These are phyloP conservation scores for Marasmius tenuissimus DNA, from an alignment of 1,284 basidiomycete genomes.

Conservation along the genomic window DNA sequence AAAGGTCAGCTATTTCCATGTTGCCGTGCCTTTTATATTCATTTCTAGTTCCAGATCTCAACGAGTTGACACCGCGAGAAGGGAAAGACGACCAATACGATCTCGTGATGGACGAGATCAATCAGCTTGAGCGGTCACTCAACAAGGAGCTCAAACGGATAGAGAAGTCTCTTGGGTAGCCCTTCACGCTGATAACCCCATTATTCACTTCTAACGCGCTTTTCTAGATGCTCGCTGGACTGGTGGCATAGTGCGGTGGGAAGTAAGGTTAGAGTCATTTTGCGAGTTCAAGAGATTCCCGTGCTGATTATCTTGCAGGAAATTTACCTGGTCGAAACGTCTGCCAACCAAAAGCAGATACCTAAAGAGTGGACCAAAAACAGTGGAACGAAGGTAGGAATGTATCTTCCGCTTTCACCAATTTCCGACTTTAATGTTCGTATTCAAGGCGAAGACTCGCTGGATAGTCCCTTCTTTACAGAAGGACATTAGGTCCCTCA, in stretches of 20 bases:
- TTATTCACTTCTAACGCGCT: slow-evolving; percentile 1
- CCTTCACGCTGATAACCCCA: slow-evolving; percentile 4
- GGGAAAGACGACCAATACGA: slow-evolving; percentile 90
- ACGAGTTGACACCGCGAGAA: slow-evolving; percentile 71
- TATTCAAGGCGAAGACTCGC: slow-evolving; percentile 63
- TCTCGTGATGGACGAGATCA: slow-evolving; percentile 68
- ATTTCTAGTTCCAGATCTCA: slow-evolving; percentile 40
- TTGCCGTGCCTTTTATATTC: not conserved
- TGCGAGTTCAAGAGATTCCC: not conserved
- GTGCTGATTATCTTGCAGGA: slow-evolving; percentile 48
- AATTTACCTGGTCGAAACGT: slow-evolving; percentile 84
- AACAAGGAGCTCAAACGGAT: slow-evolving; percentile 64
- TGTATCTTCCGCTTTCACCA: not conserved
- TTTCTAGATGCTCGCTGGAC: slow-evolving; percentile 48
- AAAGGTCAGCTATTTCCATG: slow-evolving; percentile 46
- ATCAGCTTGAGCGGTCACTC: slow-evolving; percentile 68
- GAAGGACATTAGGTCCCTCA: slow-evolving; percentile 73
- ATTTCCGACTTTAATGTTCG: slow-evolving; percentile 10
- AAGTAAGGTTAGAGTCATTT: slow-evolving; percentile 56
- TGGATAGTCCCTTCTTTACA: slow-evolving; percentile 78
- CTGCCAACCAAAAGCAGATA: slow-evolving; percentile 56
- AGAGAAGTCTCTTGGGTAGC: slow-evolving; percentile 59
- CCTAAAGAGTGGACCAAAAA: slow-evolving; percentile 86
- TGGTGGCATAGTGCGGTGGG: slow-evolving; percentile 88
- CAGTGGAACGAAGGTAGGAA: slow-evolving; percentile 73